Evolutionary conservation across 164 flowering plant genomes (phyloP).

Genomic region (Vitis amurensis): DNA sequence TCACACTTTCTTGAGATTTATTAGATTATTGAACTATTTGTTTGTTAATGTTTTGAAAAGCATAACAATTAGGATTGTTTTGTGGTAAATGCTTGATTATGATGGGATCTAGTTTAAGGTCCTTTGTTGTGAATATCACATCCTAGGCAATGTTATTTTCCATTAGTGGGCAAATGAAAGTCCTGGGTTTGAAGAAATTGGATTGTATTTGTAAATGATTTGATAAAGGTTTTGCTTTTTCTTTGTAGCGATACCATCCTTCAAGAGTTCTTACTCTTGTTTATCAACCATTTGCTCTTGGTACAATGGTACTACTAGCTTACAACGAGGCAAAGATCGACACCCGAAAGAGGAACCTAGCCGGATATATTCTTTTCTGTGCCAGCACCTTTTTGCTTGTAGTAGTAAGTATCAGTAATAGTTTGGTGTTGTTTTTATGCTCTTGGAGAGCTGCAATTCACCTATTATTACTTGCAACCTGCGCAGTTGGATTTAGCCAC

Average conservation of each 20-base stretch:
- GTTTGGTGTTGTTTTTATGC: neutral
- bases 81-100: no score
- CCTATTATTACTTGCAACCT: neutral
- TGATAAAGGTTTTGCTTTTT: slow-evolving; percentile 2
- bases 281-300: slow-evolving; percentile 74
- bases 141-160: no score
- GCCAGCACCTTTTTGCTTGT: slow-evolving; percentile 51
- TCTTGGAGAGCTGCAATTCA: neutral
- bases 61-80: no score
- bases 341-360: slow-evolving; percentile 54
- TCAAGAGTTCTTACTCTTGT: slow-evolving; percentile 77
- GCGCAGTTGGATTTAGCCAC: slow-evolving; percentile 70
- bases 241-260: slow-evolving; percentile 68
- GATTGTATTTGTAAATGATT: neutral
- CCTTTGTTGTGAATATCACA: no score
- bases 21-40: no score
- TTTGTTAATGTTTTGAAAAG: no score
- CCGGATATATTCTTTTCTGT: slow-evolving; percentile 66
- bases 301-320: slow-evolving; percentile 53
- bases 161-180: no score
- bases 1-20: no score
- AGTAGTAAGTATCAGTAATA: slow-evolving; percentile 42
- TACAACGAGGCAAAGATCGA: slow-evolving; percentile 60
- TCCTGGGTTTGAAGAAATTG: no score
- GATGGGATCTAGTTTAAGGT: no score